Evolutionary conservation across 257 asterid species (phyloP).

Genomic region (Solanum phureja): DNA sequence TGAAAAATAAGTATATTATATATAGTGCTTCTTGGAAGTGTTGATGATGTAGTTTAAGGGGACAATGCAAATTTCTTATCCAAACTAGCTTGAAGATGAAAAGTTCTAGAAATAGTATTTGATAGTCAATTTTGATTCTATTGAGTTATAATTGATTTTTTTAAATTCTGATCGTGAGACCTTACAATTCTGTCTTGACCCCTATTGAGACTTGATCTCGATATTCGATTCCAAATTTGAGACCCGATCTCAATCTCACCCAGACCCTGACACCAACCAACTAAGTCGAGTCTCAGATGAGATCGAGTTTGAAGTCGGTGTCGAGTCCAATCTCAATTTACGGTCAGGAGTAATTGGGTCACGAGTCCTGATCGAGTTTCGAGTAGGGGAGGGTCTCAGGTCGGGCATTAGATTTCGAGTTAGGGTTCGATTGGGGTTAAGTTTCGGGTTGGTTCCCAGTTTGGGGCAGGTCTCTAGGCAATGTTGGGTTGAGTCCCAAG

Average conservation of each 20-base stretch:
- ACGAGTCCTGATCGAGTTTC: no score
- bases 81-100: not conserved
- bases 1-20: not conserved
- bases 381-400: rapidly evolving
- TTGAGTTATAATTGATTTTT: no score
- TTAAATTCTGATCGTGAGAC: not conserved
- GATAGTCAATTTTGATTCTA: no score
- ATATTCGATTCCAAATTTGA: no score
- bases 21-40: no score
- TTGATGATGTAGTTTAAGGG: no score
- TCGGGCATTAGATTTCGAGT: no score
- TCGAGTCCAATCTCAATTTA: no score
- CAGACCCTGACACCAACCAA: no score
- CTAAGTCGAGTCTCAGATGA: not conserved
- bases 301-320: not conserved
- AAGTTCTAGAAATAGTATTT: not conserved
- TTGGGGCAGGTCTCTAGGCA: not conserved
- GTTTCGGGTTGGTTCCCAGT: not conserved
- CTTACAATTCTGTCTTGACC: not conserved
- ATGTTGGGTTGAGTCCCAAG: not conserved
- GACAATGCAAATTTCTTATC: not conserved
- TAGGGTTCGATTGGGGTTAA: not conserved
- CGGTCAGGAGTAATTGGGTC: not conserved
- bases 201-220: not conserved
- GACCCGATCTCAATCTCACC: not conserved